Conservation (phyloP, 345 rosid genomes). For the Rhizophora apiculata region DNA sequence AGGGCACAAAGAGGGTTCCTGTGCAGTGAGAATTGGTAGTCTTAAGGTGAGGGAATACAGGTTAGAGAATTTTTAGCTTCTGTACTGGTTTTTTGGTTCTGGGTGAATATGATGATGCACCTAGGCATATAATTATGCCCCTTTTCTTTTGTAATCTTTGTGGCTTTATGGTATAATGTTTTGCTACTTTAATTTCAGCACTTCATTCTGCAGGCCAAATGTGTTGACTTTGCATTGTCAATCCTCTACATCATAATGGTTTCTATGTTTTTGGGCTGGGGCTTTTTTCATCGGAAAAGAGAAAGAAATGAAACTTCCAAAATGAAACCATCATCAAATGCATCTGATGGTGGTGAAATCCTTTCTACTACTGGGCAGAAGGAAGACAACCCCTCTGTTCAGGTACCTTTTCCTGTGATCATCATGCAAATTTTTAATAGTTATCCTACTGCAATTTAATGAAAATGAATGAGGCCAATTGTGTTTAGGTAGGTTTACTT, state of each 20-base stretch:
- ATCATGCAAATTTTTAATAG: background rate
- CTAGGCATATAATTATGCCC: background rate
- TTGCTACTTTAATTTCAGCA: conserved; percentile 23
- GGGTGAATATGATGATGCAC: background rate
- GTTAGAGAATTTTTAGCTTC: background rate
- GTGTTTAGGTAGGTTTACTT: background rate
- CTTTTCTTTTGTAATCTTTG: background rate
- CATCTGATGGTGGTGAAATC: conserved; percentile 34
- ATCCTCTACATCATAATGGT: conserved; percentile 65
- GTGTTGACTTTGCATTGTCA: conserved; percentile 67
- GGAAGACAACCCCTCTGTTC: conserved; percentile 57
- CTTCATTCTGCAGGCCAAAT: conserved; percentile 64
- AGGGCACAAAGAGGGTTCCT: conserved; percentile 42
- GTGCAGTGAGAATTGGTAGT: conserved; percentile 73
- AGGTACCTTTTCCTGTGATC: conserved; percentile 36
- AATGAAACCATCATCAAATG: conserved; percentile 45
- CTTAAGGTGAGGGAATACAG: conserved; percentile 50
- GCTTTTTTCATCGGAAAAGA: conserved; percentile 54
- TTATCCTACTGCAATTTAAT: conserved; percentile 7
- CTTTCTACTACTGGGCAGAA: conserved; percentile 46
- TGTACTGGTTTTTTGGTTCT: background rate
- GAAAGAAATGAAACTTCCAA: conserved; percentile 47
- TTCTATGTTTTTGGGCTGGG: conserved; percentile 79
- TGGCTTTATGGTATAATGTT: background rate
- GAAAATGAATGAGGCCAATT: background rate